phyloP scores from a whole-genome alignment of 1,139 yeast species.

The Hemisphaericaspora lyxosophila region DNA sequence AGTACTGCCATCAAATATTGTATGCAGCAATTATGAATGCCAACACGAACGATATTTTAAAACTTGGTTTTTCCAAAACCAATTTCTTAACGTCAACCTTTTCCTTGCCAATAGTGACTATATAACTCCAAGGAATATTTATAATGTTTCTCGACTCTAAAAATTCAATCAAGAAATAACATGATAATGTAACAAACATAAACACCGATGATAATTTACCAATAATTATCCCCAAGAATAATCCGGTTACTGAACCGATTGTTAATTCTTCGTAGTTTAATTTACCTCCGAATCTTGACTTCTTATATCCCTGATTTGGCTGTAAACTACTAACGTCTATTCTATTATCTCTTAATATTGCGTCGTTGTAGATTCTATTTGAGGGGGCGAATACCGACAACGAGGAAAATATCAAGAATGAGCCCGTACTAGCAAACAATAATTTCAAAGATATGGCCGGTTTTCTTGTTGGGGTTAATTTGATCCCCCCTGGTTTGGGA shows the following conservation, averaged over 20 bases:
- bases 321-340: constrained; percentile 4
- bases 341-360: constrained; percentile 5
- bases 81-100: constrained; percentile 51
- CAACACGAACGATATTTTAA: constrained; percentile 58
- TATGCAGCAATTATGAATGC: constrained; percentile 66
- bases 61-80: constrained; percentile 62
- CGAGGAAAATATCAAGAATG: constrained; percentile 9
- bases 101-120: constrained; percentile 46
- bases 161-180: constrained; percentile 56
- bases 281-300: constrained; percentile 33
- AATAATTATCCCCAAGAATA: constrained; percentile 58
- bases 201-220: constrained; percentile 67
- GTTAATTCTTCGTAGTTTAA: constrained; percentile 66
- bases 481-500: not conserved
- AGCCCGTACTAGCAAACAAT: constrained; percentile 14
- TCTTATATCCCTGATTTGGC: constrained; percentile 5
- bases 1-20: constrained; percentile 43
- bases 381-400: constrained; percentile 8
- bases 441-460: constrained; percentile 11
- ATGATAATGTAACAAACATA: constrained; percentile 51
- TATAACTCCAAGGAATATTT: constrained; percentile 47
- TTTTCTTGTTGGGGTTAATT: not conserved
- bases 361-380: constrained; percentile 12
- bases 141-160: constrained; percentile 60
- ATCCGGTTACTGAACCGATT: constrained; percentile 66